A percentile compares a stretch with the other conserved stretches of the same genome.
phyloP scores from a whole-genome alignment of 306 rosid genomes.

The Hippophae tibetana region DNA sequence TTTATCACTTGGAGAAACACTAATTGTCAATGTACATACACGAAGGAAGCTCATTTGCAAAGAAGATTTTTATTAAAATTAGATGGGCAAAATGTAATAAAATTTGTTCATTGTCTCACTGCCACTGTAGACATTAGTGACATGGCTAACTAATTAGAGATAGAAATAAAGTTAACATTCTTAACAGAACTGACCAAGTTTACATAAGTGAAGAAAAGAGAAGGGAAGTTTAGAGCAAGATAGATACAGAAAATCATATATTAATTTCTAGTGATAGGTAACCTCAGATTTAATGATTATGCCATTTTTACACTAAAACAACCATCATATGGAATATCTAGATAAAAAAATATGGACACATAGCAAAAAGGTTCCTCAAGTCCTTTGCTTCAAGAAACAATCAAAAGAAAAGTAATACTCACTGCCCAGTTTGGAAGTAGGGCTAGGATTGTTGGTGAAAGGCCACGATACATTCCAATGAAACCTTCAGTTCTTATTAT shows the following conservation, averaged over 20 bases:
- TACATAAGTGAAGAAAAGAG: not conserved
- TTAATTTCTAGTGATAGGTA: no score
- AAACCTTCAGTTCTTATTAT: constrained; percentile 73
- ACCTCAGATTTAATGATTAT: not conserved
- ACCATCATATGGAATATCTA: not conserved
- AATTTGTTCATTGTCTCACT: not conserved
- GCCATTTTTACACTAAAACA: not conserved
- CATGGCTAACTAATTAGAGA: not conserved
- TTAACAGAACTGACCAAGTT: not conserved
- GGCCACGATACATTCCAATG: constrained; percentile 90
- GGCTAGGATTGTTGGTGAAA: constrained; percentile 89
- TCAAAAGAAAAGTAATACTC: constrained; percentile 32
- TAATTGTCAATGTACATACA: not conserved
- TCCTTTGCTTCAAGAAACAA: constrained; percentile 4
- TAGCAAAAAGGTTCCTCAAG: not conserved
- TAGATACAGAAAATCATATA: not conserved
- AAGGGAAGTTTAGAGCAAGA: not conserved
- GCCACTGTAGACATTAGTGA: not conserved
- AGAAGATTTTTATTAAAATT: not conserved
- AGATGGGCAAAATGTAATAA: not conserved
- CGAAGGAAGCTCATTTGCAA: not conserved
- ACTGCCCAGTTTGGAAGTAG: constrained; percentile 98
- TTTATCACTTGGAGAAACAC: constrained; percentile 18
- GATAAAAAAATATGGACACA: no score
- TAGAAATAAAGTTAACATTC: not conserved